Base-by-base conservation (phyloP, 148 eudicot species). In the Rhododendron vialii region DNA sequence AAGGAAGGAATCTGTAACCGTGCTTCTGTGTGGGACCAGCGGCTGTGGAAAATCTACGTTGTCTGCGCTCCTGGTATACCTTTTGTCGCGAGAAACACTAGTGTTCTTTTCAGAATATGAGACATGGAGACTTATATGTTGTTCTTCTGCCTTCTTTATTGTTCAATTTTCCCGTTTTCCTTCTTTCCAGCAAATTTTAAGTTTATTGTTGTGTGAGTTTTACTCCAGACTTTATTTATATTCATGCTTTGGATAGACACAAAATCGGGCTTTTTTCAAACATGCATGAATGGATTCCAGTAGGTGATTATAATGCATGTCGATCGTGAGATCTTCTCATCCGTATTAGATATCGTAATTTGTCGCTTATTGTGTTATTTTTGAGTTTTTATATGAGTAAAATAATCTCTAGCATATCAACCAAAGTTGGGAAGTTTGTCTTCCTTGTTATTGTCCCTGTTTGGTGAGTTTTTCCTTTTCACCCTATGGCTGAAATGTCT, bases 11-110 rank as follows among this genome's bases (percentile, higher is more conserved):
- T 95, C 99, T 26, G 88, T 96, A 83, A 94, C 99, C 12, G 94
- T 96, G 89, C 84, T 96, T 84, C 85, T 95, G 88, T 96, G 99
- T 90, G 99, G 98, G 78, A 96, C 99, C 33, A 96, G 99, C 88
- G 99, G 99, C 89, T 96, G 99, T 83, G 99, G 99, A 61, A 96
- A 96, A 88, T 96, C 99, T 63, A 96, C 99, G 14, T 91, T 96
- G 90, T 96, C 99, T 63, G 95, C 98, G 9, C 90, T 96, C 85
- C 93, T 96, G 99, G 99, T 96, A 93, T 83, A 15, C 30, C 59
- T 53, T 65, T 67, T 78, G 61, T 84, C 18, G 1, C 76, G 0
- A 30, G 38, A 71, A 71, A 28, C 38, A 71, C 76, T 71, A 12
- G 36, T 51, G 33, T 63, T 82, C 57, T 47, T 78, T 65, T 35